Evolutionary conservation across 139 green algal genomes (phyloP), one percentile per base, ranked within the genome.

Genomic region (Picochlorum sp.): DNA sequence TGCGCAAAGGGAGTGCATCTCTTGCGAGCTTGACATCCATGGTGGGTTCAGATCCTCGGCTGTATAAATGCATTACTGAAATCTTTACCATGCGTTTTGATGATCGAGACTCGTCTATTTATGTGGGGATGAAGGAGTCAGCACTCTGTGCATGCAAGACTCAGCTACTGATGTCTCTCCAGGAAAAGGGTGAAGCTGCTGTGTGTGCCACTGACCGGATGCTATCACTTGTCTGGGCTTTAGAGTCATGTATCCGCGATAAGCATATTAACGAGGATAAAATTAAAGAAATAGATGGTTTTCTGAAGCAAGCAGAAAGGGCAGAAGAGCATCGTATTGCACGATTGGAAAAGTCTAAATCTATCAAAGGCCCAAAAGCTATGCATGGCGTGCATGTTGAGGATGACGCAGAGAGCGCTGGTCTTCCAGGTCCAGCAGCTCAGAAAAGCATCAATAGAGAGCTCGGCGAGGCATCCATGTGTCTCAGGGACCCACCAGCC

Each of bases 151-250:
- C 75, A 10, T 81, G 91, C 68, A 76, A 85, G 13, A 68, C 66
- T 6, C 72, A 90, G 75, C 80, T 94, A 63, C 78, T 92, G 26
- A 94, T 94, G 86, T 72, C 75, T 45, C 78, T 92, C 32, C 86
- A 94, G 63, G 86, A 94, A 65, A 69, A 56, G 9, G 71, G 71
- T 5, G 57, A 66, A 49, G 68, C 54, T 1, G 67, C 80, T 61
- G 49, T 83, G 32, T 68, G 64, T 56, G 28, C 38, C 5, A 52
- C 67, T 56, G 80, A 86, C 10, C 61, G 70, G 3, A 74, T 63
- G 47, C 75, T 90, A 69, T 74, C 84, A 67, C 67, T 87, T 71
- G 81, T 78, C 0, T 92, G 85, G 85, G 78, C 71, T 51, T 72
- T 92, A 67, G 85, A 91, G 52, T 78, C 81, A 6, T 82, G 65